Evolutionary conservation across 306 rosid species (phyloP).

Genomic region (Casuarina glauca): DNA sequence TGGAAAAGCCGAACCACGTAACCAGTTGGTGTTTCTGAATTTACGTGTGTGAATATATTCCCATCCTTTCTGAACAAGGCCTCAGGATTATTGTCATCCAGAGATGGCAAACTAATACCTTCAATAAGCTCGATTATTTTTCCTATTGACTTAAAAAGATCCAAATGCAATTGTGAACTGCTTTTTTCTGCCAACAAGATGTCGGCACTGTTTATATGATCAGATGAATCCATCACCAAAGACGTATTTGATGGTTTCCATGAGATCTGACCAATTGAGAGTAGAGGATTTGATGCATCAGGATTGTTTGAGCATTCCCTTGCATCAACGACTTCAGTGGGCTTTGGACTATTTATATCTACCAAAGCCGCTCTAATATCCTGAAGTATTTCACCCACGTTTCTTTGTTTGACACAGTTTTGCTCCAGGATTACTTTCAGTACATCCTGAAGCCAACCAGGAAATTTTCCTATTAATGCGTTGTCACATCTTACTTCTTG

Average conservation of each 20-base stretch:
- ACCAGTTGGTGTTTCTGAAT: slow-evolving; percentile 55
- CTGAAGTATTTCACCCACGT: slow-evolving; percentile 41
- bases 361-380: slow-evolving; percentile 57
- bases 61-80: slow-evolving; percentile 37
- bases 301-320: slow-evolving; percentile 29
- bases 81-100: slow-evolving; percentile 43
- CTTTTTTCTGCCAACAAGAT: slow-evolving; percentile 27
- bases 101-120: slow-evolving; percentile 59
- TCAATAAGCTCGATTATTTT: slow-evolving; percentile 85
- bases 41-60: slow-evolving; percentile 24
- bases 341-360: slow-evolving; percentile 24
- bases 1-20: slow-evolving; percentile 83
- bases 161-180: slow-evolving; percentile 37
- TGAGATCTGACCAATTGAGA: slow-evolving; percentile 27
- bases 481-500: slow-evolving; percentile 34
- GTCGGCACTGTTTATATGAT: slow-evolving; percentile 31
- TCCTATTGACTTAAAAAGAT: slow-evolving; percentile 48
- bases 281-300: slow-evolving; percentile 33
- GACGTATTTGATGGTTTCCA: slow-evolving; percentile 31
- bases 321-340: slow-evolving; percentile 21
- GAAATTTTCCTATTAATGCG: slow-evolving; percentile 34
- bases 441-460: slow-evolving; percentile 62
- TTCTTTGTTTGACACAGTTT: slow-evolving; percentile 42
- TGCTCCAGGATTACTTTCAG: slow-evolving; percentile 58
- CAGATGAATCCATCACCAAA: slow-evolving; percentile 28